Evolutionary conservation across 495 filamentous ascomycete genomes (phyloP).

Genomic region (Pseudoneurospora amorphoporcata): DNA sequence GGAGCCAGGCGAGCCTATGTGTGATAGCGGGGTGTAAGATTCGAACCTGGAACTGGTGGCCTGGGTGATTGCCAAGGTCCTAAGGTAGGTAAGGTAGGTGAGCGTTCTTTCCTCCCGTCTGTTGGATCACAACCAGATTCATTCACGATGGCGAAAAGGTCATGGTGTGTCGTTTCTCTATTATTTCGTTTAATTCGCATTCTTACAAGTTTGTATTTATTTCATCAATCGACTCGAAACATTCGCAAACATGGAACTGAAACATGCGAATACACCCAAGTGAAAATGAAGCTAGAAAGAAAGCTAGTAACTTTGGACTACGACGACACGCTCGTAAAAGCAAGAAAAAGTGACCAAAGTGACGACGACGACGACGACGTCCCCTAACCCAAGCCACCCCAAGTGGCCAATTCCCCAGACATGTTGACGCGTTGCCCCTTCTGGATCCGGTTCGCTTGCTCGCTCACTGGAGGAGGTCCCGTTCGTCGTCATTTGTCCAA

Average conservation of each 20-base stretch:
- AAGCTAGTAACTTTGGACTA: not conserved
- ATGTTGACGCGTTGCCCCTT: not conserved
- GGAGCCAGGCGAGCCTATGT: not conserved
- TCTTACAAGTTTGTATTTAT: not conserved
- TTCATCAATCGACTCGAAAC: not conserved
- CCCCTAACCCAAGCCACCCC: not conserved
- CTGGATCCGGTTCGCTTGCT: not conserved
- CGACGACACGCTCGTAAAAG: not conserved
- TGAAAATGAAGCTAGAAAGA: not conserved
- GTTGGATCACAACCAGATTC: not conserved
- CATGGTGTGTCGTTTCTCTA: not conserved
- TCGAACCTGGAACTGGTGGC: not conserved
- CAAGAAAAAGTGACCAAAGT: not conserved
- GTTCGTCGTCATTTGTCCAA: not conserved
- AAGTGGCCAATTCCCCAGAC: not conserved
- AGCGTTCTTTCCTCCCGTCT: not conserved
- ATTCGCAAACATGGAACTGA: not conserved
- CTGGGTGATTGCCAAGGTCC: not conserved
- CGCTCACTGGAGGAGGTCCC: not conserved
- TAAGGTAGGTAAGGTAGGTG: not conserved
- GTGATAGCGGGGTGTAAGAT: not conserved
- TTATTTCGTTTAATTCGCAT: not conserved
- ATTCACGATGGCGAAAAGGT: not conserved
- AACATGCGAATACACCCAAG: not conserved
- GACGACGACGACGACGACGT: not conserved